Base-by-base conservation (phyloP, 2,329 filamentous ascomycete genomes). In the Didymella pinodella region DNA sequence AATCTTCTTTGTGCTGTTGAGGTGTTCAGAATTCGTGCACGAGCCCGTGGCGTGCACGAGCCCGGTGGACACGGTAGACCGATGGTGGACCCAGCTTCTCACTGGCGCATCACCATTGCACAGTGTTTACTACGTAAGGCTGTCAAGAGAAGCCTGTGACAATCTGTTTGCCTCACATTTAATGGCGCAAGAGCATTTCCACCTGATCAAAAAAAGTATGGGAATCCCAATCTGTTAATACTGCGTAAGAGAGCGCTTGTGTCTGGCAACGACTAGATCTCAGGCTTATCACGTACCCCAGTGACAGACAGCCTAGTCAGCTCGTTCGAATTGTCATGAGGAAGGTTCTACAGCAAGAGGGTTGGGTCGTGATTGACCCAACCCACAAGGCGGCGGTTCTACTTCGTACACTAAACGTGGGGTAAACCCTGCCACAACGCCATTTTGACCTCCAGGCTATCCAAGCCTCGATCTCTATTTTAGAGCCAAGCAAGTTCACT, bases 361-460 rank as follows among this genome's bases (percentile, higher is more conserved):
- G 34, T 38, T 18, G 3, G 18, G 36, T 40, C 5, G 8, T 11
- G n/a, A 18, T n/a, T 16, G 40, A 43, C 22, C 40, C 40, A 16
- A 43, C 22, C 40, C 40, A 16, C 20, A 43, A 36, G 40, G 20
- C 20, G 40, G 20, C 20, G 16, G 8, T 18, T 43, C 40, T 18
- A 22, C 22, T 22, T 22, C 22, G 22, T 22, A 25, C 54, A 52
- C 48, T 41, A 57, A 48, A 48, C 16, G 48, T 52, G 54, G 54
- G 54, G 54, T 52, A 57, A 34, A 41, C 7, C 36, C 36, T 32
- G 10, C n/a, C 36, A 20, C 18, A 20, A 40, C 36, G 10, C n/a
- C 36, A 20, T 11, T n/a, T 11, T 36, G 32, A n/a, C 16, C 6
- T 3, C 6, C 32, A n/a, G 7, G 7, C 36, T 7, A 18, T 11